These are phyloP conservation scores for Apophysomyces sp. DNA, from an alignment of 371 early-diverging fungal genomes.

Conservation along the genomic window DNA sequence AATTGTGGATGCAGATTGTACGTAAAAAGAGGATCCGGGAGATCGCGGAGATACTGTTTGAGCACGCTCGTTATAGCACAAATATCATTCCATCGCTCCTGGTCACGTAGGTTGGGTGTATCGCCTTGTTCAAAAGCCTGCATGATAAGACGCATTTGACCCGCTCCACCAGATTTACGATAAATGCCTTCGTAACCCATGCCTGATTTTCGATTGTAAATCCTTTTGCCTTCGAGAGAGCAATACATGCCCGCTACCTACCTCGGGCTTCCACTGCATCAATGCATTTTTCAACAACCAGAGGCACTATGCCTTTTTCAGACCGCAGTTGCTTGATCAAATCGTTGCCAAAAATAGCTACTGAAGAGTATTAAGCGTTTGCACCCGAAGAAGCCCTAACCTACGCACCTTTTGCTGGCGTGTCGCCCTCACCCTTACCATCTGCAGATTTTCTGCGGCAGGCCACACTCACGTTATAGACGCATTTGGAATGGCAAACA, in stretches of 20 bases:
- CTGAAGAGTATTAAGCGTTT: not conserved
- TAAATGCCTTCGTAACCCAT: slow-evolving; percentile 77
- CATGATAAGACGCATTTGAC: slow-evolving; percentile 71
- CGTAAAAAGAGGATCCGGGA: slow-evolving; percentile 91
- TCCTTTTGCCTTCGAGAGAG: not conserved
- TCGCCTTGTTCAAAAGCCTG: slow-evolving; percentile 49
- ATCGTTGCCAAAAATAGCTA: slow-evolving; percentile 39
- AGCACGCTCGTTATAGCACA: slow-evolving; percentile 85
- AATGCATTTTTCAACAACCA: slow-evolving; percentile 76
- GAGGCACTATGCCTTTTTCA: slow-evolving; percentile 55
- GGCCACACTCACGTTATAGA: slow-evolving; percentile 26
- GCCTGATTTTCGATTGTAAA: slow-evolving; percentile 13
- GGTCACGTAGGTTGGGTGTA: slow-evolving; percentile 44
- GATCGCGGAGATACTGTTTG: slow-evolving; percentile 90
- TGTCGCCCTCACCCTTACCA: slow-evolving; percentile 12
- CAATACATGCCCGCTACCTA: not conserved
- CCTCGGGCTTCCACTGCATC: slow-evolving; percentile 70
- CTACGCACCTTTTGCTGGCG: slow-evolving; percentile 3
- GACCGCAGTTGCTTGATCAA: slow-evolving; percentile 34
- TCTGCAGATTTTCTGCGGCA: slow-evolving; percentile 25
- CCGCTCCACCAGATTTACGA: slow-evolving; percentile 84
- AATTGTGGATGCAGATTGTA: slow-evolving; percentile 74
- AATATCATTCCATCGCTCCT: slow-evolving; percentile 58
- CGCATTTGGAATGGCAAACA: slow-evolving; percentile 37
- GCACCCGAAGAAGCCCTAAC: not conserved